Base-by-base conservation (phyloP, 192 early-diverging fungal genomes). In the Chytriomyces hyalinus region DNA sequence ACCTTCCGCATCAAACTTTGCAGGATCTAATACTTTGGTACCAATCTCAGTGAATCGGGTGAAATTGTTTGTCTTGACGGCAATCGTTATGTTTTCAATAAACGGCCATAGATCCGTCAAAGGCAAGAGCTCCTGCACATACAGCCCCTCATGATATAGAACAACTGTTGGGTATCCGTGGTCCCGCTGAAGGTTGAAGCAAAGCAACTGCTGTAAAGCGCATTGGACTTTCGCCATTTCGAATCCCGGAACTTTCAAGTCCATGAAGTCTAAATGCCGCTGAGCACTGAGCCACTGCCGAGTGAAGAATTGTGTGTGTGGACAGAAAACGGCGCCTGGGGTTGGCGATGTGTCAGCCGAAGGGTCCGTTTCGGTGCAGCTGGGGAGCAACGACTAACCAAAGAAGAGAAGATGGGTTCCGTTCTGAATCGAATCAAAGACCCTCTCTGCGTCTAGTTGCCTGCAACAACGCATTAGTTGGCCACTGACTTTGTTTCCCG, bases 381-480 rank as follows among this genome's bases (percentile, higher is more conserved):
- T 26, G 24, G 24, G 0, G 24, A 26, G 24, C 24, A 26, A 26
- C 24, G 24, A 26, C 24, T 26, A 44, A n/a, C 51, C 51, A 57
- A 57, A 73, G 71, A 73, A 73, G 50, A 73, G 28, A n/a, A 73
- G 13, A 45, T 73, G 57, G 6, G 71, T 73, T 15, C 59, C 71
- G 22, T 62, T 11, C 48, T 73, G 71, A 46, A 73, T 62, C 15
- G 71, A 44, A 45, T 45, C 71, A 46, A 61, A 73, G 11, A 73
- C 71, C 1, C 48, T 60, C 9, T 73, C 71, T 10, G 49, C 36
- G 7, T 28, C 45, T 43, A 73, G 24, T 45, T 73, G 71, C 15
- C 69, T 70, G 62, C 24, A 0, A 26, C 24, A 26, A 26, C 24
- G 24, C 7, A 68, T 11, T 46, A 9, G 24, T 22, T 0, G 45